Evolutionary conservation across 164 flowering plant genomes (phyloP), one percentile per base, ranked within the genome.

Genomic region (Berberis thunbergii): DNA sequence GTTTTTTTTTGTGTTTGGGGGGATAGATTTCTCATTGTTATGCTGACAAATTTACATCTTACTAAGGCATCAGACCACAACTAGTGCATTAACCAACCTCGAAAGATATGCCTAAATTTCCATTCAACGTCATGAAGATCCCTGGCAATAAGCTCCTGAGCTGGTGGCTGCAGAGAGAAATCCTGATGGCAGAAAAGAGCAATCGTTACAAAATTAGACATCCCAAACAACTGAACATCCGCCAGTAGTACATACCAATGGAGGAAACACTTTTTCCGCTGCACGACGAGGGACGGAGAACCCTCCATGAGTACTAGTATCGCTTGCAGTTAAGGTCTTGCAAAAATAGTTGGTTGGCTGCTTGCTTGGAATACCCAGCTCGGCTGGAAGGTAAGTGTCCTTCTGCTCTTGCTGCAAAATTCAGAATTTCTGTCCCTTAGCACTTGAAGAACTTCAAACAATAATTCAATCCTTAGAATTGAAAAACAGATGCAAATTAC

Each of bases 251-350:
- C 72, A 41, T 80, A 87, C 97, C 86, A 90, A 67, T 7, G 95
- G 95, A 63, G 97, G 92, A 48, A 89, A 89, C 52, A 89, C 96
- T 84, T 89, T 89, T 68, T 89, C 96, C 40, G 96, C 96, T 38
- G 97, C 97, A 46, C 97, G 87, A 54, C 97, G 91, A 61, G 97
- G 97, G 70, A 90, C 97, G 72, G 97, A 90, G 69, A 90, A 90
- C 4, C 95, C 97, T 55, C 97, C 97, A 78, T 89, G 96, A 1
- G 96, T 89, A 66, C 96, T 89, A 10, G 96, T 89, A 67, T 88
- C 96, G 73, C 96, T 89, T 41, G 96, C 96, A 6, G 96, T 89
- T 65, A 89, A 67, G 7, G 94, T 87, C 83, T 89, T 89, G 75
- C 96, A 89, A 64, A 89, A 89, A 65, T 87, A 89, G 74, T 87